These are phyloP conservation scores for Annulohypoxylon bovei DNA, from an alignment of 495 filamentous ascomycete genomes.

Conservation along the genomic window DNA sequence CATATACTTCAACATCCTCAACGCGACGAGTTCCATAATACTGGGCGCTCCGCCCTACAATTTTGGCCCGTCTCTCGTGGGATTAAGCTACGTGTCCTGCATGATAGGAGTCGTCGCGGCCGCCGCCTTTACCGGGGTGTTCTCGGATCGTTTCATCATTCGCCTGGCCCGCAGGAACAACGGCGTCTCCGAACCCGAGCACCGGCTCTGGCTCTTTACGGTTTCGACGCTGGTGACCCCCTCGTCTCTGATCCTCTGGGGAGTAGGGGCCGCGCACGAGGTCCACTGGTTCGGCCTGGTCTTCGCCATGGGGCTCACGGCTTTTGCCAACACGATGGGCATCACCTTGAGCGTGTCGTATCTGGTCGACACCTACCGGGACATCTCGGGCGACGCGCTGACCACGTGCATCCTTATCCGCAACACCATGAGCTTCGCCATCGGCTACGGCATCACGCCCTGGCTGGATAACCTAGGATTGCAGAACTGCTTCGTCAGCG, in stretches of 20 bases:
- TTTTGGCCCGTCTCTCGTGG: constrained; percentile 67
- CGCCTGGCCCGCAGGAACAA: constrained; percentile 67
- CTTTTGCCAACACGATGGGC: constrained; percentile 66
- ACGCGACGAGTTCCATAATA: constrained; percentile 70
- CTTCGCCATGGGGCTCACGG: constrained; percentile 69
- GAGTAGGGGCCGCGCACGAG: constrained; percentile 70
- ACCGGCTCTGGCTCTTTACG: constrained; percentile 70
- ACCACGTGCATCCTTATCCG: constrained; percentile 71
- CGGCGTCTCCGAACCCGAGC: constrained; percentile 71
- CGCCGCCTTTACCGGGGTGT: constrained; percentile 45
- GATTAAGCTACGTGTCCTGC: constrained; percentile 68
- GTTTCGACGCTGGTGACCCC: constrained; percentile 66
- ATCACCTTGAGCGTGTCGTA: constrained; percentile 70
- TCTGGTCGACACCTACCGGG: constrained; percentile 70
- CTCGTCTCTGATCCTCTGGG: constrained; percentile 69
- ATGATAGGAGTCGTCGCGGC: constrained; percentile 60
- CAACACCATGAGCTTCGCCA: constrained; percentile 69
- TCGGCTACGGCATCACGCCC: constrained; percentile 65
- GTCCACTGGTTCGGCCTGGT: constrained; percentile 71
- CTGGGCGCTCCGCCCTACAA: constrained; percentile 67
- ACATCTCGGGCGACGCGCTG: constrained; percentile 70
- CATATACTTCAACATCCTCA: constrained; percentile 73
- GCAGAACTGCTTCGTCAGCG: constrained; percentile 71
- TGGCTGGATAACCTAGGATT: constrained; percentile 69
- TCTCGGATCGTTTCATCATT: constrained; percentile 69